Conservation (phyloP, 805 yeast species). For the Metschnikowia proteae region DNA sequence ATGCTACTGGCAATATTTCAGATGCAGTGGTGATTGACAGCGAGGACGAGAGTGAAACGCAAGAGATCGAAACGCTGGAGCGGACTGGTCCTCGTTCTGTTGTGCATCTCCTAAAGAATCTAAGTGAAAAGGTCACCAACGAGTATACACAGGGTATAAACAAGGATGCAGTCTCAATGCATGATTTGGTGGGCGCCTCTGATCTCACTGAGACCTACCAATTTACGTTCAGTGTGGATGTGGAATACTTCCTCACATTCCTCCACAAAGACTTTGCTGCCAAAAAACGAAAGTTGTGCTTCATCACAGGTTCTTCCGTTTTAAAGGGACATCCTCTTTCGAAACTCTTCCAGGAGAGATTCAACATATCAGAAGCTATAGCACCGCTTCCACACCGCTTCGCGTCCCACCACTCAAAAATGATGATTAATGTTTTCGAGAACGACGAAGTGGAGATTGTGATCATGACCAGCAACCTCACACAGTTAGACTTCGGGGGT, state of each 20-base stretch:
- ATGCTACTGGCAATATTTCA: background rate
- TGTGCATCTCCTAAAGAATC: constrained; percentile 25
- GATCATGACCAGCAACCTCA: constrained; percentile 58
- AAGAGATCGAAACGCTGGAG: background rate
- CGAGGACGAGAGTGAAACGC: background rate
- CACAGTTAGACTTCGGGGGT: constrained; percentile 48
- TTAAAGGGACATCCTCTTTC: constrained; percentile 6
- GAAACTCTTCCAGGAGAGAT: constrained; percentile 12
- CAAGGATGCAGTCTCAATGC: constrained; percentile 25
- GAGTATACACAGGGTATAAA: constrained; percentile 15
- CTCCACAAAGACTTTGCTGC: constrained; percentile 24
- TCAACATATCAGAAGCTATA: constrained; percentile 29
- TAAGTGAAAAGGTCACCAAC: constrained; percentile 19
- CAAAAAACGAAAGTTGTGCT: constrained; percentile 22
- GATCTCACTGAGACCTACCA: constrained; percentile 38
- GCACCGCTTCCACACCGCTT: constrained; percentile 31
- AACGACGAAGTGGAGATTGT: constrained; percentile 48
- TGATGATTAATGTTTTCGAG: constrained; percentile 55
- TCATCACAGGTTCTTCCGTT: constrained; percentile 28
- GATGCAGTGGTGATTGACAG: constrained; percentile 3
- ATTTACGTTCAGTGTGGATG: constrained; percentile 47
- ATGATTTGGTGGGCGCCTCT: constrained; percentile 28
- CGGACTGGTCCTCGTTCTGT: constrained; percentile 15
- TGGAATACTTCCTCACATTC: constrained; percentile 35
- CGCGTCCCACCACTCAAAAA: constrained; percentile 62